Evolutionary conservation across 768 basidiomycete genomes (phyloP).

Genomic region (Tricholoma sp.): DNA sequence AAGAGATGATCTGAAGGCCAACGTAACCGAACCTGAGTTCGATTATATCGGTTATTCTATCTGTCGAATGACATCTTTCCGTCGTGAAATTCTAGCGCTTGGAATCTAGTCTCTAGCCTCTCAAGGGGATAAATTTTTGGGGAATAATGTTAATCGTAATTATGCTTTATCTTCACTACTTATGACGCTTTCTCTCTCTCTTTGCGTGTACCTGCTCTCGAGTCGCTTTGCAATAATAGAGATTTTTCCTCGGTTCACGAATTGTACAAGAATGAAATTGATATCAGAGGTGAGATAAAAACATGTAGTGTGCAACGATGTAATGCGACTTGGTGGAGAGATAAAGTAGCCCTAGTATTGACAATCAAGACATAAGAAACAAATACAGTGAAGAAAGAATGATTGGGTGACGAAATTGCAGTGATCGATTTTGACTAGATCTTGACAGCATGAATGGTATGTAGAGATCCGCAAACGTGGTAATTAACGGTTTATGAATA

Average conservation of each 20-base stretch:
- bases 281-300: conserved; percentile 42
- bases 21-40: conserved; percentile 67
- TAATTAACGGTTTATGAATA: conserved; percentile 10
- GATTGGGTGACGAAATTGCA: conserved; percentile 24
- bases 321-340: conserved; percentile 31
- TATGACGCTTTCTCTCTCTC: background rate
- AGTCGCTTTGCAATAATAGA: background rate
- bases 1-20: conserved; percentile 61
- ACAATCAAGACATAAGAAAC: conserved; percentile 22
- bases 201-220: background rate
- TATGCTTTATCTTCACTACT: background rate
- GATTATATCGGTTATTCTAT: conserved; percentile 84
- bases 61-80: conserved; percentile 62
- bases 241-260: background rate
- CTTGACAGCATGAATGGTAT: conserved; percentile 13
- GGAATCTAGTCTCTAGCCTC: conserved; percentile 21
- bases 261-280: conserved; percentile 24
- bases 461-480: conserved; percentile 12
- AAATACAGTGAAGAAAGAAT: conserved; percentile 26
- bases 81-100: conserved; percentile 46
- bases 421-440: conserved; percentile 12
- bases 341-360: conserved; percentile 39
- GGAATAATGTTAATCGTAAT: background rate
- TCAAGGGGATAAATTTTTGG: background rate
- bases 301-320: conserved; percentile 39